Conservation (phyloP, 768 basidiomycete genomes). For the Lactarius sanguifluus region DNA sequence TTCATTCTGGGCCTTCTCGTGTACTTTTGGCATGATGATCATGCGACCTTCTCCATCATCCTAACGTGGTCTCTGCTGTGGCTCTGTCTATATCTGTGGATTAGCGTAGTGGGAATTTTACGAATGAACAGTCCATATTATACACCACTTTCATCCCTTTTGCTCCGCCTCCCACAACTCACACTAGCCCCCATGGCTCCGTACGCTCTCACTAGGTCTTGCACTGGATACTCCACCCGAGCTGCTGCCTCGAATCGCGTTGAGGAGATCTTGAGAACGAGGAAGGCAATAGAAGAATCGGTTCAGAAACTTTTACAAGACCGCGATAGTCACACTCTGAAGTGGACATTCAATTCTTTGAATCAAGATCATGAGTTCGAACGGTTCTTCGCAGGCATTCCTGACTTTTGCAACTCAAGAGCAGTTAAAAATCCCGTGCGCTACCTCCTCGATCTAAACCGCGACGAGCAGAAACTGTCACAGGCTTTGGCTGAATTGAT, state of each 20-base stretch:
- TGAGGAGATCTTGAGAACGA: neutral
- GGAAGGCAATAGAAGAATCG: neutral
- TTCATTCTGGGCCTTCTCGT: neutral
- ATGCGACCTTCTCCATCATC: neutral
- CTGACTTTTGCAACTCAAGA: neutral
- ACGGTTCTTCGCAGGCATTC: neutral
- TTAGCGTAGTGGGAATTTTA: neutral
- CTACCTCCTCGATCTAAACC: neutral
- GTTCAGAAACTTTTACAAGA: neutral
- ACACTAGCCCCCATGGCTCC: no score
- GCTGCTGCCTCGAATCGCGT: neutral
- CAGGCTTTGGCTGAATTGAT: neutral
- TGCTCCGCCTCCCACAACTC: neutral
- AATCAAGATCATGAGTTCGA: neutral
- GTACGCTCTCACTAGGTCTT: neutral
- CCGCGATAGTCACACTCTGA: neutral
- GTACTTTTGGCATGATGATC: no score
- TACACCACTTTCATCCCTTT: neutral
- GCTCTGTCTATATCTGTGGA: neutral
- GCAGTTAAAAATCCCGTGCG: neutral
- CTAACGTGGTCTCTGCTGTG: fast-evolving
- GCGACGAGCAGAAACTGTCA: neutral
- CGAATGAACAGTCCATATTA: neutral
- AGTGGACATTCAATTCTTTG: neutral
- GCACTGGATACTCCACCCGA: neutral